These are phyloP conservation scores for Yamadazyma akitaensis DNA, from an alignment of 805 yeast species.

Conservation along the genomic window DNA sequence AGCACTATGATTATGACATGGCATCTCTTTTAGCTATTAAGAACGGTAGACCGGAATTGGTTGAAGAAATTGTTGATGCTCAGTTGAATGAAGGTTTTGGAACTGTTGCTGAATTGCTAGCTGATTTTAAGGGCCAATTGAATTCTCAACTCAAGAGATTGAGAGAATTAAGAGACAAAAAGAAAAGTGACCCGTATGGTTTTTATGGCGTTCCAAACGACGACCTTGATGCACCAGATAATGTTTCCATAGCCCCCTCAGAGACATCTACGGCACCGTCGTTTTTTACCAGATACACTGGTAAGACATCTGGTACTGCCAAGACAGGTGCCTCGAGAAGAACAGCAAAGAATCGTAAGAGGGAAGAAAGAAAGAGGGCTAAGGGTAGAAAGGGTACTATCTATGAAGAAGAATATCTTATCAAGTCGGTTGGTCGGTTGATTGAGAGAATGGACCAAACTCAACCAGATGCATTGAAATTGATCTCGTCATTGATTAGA, in stretches of 20 bases:
- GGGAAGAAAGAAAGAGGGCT: conserved; percentile 94
- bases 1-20: conserved; percentile 67
- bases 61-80: conserved; percentile 62
- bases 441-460: conserved; percentile 77
- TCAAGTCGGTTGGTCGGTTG: conserved; percentile 83
- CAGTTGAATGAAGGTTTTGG: conserved; percentile 88
- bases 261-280: conserved; percentile 92
- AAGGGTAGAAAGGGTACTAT: conserved; percentile 97
- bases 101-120: conserved; percentile 76
- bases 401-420: conserved; percentile 93
- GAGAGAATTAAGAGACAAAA: conserved; percentile 81
- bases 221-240: conserved; percentile 76
- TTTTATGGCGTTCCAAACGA: conserved; percentile 66
- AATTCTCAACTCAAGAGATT: conserved; percentile 79
- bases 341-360: conserved; percentile 86
- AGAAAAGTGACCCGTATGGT: conserved; percentile 77
- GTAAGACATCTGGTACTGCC: conserved; percentile 94
- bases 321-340: conserved; percentile 93
- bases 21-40: conserved; percentile 66
- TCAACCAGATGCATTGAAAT: conserved; percentile 64
- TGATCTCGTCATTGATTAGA: conserved; percentile 75
- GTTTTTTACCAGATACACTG: conserved; percentile 92
- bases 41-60: conserved; percentile 41
- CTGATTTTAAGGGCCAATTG: conserved; percentile 89
- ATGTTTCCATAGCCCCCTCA: conserved; percentile 91